Percentiles rank a stretch among this genome's conserved stretches.
Conservation (phyloP, 1,139 yeast species). For the Taphrina sp. region DNA sequence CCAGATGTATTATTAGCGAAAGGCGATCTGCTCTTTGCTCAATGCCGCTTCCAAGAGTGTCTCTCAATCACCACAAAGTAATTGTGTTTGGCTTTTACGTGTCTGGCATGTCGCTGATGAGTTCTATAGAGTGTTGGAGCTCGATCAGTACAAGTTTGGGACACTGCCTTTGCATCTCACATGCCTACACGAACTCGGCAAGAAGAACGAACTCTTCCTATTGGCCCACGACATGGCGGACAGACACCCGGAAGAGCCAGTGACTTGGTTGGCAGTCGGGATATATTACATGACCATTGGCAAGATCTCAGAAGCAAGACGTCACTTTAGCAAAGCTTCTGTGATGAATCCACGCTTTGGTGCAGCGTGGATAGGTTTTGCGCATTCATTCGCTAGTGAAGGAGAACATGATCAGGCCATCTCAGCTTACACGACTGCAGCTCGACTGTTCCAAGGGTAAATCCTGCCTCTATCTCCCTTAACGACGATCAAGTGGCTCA, state of each 20-base stretch:
- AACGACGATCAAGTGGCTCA: not conserved
- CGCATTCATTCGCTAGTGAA: conserved; percentile 95
- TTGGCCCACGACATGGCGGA: conserved; percentile 86
- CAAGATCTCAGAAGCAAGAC: conserved; percentile 77
- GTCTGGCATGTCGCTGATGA: not conserved
- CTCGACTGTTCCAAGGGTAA: conserved; percentile 81
- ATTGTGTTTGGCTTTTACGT: not conserved
- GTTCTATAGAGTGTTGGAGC: conserved; percentile 46
- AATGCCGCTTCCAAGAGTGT: conserved; percentile 79
- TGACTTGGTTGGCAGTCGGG: conserved; percentile 92
- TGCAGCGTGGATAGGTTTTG: conserved; percentile 98
- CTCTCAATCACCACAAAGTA: conserved; percentile 64
- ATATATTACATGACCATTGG: conserved; percentile 77
- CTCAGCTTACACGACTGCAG: conserved; percentile 94
- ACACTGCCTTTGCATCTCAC: conserved; percentile 77
- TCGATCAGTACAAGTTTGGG: conserved; percentile 70
- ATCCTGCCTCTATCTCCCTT: not conserved
- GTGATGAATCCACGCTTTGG: conserved; percentile 86
- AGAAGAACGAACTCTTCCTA: conserved; percentile 73
- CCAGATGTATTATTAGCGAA: conserved; percentile 66
- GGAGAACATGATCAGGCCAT: conserved; percentile 99
- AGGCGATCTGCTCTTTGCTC: conserved; percentile 71
- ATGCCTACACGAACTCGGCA: conserved; percentile 80
- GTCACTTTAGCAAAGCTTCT: conserved; percentile 86
- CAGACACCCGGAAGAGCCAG: conserved; percentile 73